phyloP scores from a whole-genome alignment of 768 basidiomycete genomes.

The Agrocybe chaxingu region DNA sequence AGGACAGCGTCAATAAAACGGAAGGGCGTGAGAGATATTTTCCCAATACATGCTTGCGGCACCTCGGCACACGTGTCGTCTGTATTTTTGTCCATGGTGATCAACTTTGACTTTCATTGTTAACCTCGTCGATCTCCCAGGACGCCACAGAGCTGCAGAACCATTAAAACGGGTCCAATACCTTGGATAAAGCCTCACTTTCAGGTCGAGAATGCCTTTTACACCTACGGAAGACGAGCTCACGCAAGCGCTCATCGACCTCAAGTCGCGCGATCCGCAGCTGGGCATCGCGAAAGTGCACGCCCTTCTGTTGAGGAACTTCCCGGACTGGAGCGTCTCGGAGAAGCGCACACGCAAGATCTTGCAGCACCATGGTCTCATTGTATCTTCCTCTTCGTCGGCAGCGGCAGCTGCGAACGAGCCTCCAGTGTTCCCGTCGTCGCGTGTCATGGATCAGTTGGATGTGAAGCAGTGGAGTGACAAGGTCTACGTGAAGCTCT shows the following conservation, averaged over 20 bases:
- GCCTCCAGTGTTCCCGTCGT: constrained; percentile 49
- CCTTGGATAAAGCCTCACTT: too few relatives aligned
- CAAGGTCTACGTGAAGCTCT: constrained; percentile 66
- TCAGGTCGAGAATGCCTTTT: constrained; percentile 11
- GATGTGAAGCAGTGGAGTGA: constrained; percentile 60
- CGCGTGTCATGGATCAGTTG: constrained; percentile 59
- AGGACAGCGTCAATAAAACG: too few relatives aligned
- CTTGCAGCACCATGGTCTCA: constrained; percentile 56
- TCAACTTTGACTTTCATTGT: too few relatives aligned
- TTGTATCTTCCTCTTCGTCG: constrained; percentile 22
- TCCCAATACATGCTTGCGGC: too few relatives aligned
- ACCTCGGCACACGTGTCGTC: too few relatives aligned
- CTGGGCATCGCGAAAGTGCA: constrained; percentile 76
- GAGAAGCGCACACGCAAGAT: constrained; percentile 80
- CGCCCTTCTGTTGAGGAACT: constrained; percentile 48
- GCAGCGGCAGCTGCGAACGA: constrained; percentile 6
- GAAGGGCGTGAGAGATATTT: too few relatives aligned
- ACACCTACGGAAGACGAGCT: constrained; percentile 67
- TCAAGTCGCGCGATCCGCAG: constrained; percentile 56
- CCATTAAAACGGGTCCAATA: too few relatives aligned
- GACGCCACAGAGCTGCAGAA: too few relatives aligned
- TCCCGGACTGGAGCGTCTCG: constrained; percentile 76
- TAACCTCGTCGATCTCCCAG: too few relatives aligned
- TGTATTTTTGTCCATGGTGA: too few relatives aligned
- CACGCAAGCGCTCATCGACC: constrained; percentile 44